A percentile compares a stretch with the other conserved stretches of the same genome.
phyloP scores from a whole-genome alignment of 257 asterid genomes.

The Fraxinus excelsior region DNA sequence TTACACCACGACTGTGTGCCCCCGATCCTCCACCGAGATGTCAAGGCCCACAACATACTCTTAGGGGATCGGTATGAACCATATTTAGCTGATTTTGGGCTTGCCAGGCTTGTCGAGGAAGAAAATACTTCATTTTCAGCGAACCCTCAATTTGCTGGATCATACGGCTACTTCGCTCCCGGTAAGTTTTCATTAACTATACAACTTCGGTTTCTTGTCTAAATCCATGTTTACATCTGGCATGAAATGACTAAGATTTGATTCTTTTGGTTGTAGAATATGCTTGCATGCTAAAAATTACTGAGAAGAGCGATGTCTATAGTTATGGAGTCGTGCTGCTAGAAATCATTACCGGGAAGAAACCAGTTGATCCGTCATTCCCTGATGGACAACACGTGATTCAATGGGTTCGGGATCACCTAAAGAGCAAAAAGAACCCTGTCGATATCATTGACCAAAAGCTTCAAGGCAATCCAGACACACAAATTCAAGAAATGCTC shows the following conservation, averaged over 20 bases:
- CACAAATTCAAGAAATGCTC: slow-evolving; percentile 82
- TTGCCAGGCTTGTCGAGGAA: slow-evolving; percentile 74
- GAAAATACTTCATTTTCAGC: slow-evolving; percentile 47
- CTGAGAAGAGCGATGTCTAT: slow-evolving; percentile 73
- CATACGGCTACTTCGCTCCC: slow-evolving; percentile 90
- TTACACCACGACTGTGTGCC: slow-evolving; percentile 82
- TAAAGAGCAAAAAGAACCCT: slow-evolving; percentile 61
- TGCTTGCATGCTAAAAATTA: slow-evolving; percentile 65
- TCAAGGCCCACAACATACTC: slow-evolving; percentile 64
- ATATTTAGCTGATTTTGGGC: slow-evolving; percentile 76
- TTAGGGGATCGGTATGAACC: slow-evolving; percentile 68
- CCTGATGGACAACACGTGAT: slow-evolving; percentile 69
- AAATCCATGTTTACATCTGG: background rate
- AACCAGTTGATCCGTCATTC: slow-evolving; percentile 71
- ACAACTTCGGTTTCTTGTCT: background rate
- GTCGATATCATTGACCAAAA: slow-evolving; percentile 56
- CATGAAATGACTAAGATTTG: slow-evolving; percentile 15
- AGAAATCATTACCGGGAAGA: slow-evolving; percentile 71
- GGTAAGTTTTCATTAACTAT: slow-evolving; percentile 39
- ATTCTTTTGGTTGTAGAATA: slow-evolving; percentile 49
- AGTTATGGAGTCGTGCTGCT: slow-evolving; percentile 79
- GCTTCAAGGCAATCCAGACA: slow-evolving; percentile 70
- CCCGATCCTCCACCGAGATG: slow-evolving; percentile 77
- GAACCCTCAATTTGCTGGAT: slow-evolving; percentile 76
- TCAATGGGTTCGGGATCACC: slow-evolving; percentile 73